phyloP scores from a whole-genome alignment of 805 yeast species.

The Wickerhamiella sorbophila region DNA sequence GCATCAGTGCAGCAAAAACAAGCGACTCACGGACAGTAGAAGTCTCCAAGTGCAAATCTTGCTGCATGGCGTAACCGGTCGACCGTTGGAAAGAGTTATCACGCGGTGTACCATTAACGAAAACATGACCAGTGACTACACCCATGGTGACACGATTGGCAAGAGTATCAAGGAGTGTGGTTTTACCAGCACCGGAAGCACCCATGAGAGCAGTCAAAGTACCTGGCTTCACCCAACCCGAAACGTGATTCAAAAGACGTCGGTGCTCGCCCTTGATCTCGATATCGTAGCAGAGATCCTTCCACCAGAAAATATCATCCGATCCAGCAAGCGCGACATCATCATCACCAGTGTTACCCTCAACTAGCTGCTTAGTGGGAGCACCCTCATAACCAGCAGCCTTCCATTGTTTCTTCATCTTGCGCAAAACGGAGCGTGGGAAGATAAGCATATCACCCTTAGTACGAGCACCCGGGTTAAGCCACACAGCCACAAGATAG shows the following conservation, averaged over 20 bases:
- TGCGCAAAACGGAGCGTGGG: conserved; percentile 14
- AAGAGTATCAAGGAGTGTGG: conserved; percentile 58
- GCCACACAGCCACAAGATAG: conserved; percentile 22
- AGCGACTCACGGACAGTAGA: conserved; percentile 65
- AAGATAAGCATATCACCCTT: conserved; percentile 22
- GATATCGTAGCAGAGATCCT: conserved; percentile 42
- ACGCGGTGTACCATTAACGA: conserved; percentile 54
- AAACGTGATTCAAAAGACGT: conserved; percentile 33
- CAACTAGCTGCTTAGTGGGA: conserved; percentile 10
- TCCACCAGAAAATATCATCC: conserved; percentile 47
- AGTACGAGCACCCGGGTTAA: conserved; percentile 23
- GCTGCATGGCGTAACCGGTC: conserved; percentile 73
- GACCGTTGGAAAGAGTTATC: conserved; percentile 58
- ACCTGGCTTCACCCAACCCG: conserved; percentile 71
- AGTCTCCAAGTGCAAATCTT: conserved; percentile 56
- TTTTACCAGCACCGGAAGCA: conserved; percentile 79
- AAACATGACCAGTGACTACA: conserved; percentile 54
- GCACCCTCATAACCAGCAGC: not conserved
- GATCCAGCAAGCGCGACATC: conserved; percentile 22
- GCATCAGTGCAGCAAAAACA: conserved; percentile 52
- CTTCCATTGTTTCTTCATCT: conserved; percentile 13
- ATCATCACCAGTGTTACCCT: conserved; percentile 21
- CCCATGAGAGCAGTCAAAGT: conserved; percentile 75
- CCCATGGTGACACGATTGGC: conserved; percentile 61
- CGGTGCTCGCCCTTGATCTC: conserved; percentile 30